Evolutionary conservation across 2,329 filamentous ascomycete genomes (phyloP).

Genomic region (Hymenoscyphus fructigenus): DNA sequence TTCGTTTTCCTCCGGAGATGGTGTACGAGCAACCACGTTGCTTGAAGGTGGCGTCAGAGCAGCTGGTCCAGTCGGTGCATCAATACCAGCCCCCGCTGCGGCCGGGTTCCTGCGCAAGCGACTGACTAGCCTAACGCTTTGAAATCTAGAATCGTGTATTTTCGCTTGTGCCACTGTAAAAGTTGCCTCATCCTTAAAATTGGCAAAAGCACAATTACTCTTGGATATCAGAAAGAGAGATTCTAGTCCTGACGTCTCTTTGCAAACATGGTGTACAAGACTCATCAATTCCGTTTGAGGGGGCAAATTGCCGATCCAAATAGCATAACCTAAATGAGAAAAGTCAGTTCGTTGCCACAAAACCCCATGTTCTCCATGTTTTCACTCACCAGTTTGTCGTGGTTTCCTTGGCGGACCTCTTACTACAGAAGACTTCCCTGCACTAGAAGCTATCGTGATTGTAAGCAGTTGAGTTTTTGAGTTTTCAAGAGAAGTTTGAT

Average conservation of each 20-base stretch:
- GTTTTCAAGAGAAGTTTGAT: slow-evolving; percentile 8
- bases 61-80: slow-evolving; percentile 34
- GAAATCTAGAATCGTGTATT: slow-evolving; percentile 88
- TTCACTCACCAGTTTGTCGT: slow-evolving; percentile 59
- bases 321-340: slow-evolving; percentile 76
- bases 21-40: slow-evolving; percentile 25
- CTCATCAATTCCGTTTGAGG: slow-evolving; percentile 77
- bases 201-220: slow-evolving; percentile 96
- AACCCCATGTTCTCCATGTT: slow-evolving; percentile 5
- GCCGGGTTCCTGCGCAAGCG: slow-evolving; percentile 63
- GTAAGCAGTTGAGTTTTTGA: neutral
- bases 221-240: slow-evolving; percentile 94
- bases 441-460: slow-evolving; percentile 33
- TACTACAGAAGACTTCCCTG: slow-evolving; percentile 44
- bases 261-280: slow-evolving; percentile 87
- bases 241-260: slow-evolving; percentile 72
- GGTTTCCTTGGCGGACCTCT: slow-evolving; percentile 57
- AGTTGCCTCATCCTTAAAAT: slow-evolving; percentile 78
- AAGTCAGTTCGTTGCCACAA: slow-evolving; percentile 15
- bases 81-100: slow-evolving; percentile 33
- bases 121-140: slow-evolving; percentile 82
- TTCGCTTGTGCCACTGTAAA: slow-evolving; percentile 76
- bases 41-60: slow-evolving; percentile 29
- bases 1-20: slow-evolving; percentile 38
- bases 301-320: slow-evolving; percentile 95